phyloP scores from a whole-genome alignment of 2,329 filamentous ascomycete species.

The Trichoderma sp. region DNA sequence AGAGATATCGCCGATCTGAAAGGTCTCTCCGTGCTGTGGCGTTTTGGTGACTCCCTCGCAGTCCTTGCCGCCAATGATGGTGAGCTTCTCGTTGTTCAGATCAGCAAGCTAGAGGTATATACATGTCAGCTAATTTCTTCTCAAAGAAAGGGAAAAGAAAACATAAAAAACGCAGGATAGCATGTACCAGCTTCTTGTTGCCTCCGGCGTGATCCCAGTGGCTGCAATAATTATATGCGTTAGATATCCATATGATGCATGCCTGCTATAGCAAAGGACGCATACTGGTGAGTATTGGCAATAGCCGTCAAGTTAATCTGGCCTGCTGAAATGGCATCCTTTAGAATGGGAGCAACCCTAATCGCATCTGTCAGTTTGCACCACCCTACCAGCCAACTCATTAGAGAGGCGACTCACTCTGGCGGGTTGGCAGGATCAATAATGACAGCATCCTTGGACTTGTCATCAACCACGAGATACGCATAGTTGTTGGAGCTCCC shows the following conservation, averaged over 20 bases:
- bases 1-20: slow-evolving; percentile 81
- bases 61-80: slow-evolving; percentile 85
- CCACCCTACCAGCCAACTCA: neutral
- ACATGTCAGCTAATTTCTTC: neutral
- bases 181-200: slow-evolving; percentile 74
- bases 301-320: slow-evolving; percentile 85
- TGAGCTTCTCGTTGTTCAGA: slow-evolving; percentile 63
- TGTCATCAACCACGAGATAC: slow-evolving; percentile 78
- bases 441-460: slow-evolving; percentile 75
- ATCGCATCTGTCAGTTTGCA: slow-evolving; percentile 21
- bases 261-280: slow-evolving; percentile 21
- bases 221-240: slow-evolving; percentile 50
- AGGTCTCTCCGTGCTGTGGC: slow-evolving; percentile 73
- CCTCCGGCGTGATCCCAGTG: slow-evolving; percentile 95
- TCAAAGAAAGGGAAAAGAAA: neutral
- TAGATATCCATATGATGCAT: slow-evolving; percentile 17
- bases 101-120: slow-evolving; percentile 41
- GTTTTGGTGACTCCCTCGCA: slow-evolving; percentile 80
- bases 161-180: too few relatives aligned
- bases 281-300: slow-evolving; percentile 96
- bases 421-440: slow-evolving; percentile 79
- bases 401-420: slow-evolving; percentile 58
- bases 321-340: slow-evolving; percentile 70
- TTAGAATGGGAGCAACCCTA: slow-evolving; percentile 67
- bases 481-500: slow-evolving; percentile 82